These are phyloP conservation scores for Sugiyamaella marilandica DNA, from an alignment of 805 yeast species.

Conservation along the genomic window DNA sequence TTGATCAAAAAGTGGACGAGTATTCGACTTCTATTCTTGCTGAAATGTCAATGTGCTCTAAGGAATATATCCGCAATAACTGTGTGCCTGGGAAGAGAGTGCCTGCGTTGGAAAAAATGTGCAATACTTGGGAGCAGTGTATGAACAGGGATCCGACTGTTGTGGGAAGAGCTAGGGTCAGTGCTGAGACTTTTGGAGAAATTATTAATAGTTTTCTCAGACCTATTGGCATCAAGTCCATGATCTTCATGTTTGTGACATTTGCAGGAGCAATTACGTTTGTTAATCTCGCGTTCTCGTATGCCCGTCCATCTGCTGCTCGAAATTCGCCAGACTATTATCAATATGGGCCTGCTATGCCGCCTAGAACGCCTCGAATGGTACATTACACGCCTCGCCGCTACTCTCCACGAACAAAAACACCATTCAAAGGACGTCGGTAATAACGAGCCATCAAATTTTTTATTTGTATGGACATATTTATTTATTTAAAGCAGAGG, in stretches of 20 bases:
- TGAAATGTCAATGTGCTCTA: conserved; percentile 63
- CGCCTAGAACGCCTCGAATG: conserved; percentile 1
- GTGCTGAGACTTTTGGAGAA: conserved; percentile 81
- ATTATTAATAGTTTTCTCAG: conserved; percentile 70
- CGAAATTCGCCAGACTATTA: not conserved
- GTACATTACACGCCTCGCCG: not conserved
- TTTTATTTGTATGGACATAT: not conserved
- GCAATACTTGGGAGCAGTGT: conserved; percentile 75
- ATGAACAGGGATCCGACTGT: conserved; percentile 71
- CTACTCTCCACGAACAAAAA: conserved; percentile 1
- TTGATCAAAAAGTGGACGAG: conserved; percentile 61
- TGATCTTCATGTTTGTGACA: conserved; percentile 34
- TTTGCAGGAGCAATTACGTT: conserved; percentile 30
- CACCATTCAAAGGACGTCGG: not conserved
- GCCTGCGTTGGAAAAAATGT: conserved; percentile 67
- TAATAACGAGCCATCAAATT: not conserved
- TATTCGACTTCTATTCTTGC: conserved; percentile 55
- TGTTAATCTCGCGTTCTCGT: conserved; percentile 29
- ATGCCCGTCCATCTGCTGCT: not conserved
- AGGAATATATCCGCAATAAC: conserved; percentile 64
- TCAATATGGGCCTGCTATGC: not conserved
- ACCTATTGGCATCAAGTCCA: conserved; percentile 66
- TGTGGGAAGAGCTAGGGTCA: conserved; percentile 62
- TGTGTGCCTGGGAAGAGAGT: conserved; percentile 62
- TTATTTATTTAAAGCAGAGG: not conserved